Percentiles rank a stretch among this genome's conserved stretches.
Evolutionary conservation across 345 rosid species (phyloP).

Genomic region (Populus ilicifolia): DNA sequence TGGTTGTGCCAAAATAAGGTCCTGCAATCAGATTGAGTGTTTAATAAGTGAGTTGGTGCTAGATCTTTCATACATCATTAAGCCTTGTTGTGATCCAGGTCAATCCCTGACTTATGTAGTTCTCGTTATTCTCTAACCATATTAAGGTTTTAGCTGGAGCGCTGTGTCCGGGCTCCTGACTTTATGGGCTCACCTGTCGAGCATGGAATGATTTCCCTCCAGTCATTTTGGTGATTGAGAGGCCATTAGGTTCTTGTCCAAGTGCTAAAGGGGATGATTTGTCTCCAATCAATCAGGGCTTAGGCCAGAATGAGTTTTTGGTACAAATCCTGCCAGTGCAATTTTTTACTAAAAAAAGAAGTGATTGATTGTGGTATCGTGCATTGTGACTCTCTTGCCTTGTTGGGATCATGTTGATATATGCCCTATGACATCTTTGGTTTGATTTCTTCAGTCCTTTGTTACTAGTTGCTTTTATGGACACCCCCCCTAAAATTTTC

Average conservation of each 20-base stretch:
- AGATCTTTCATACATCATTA: background rate
- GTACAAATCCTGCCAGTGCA: background rate
- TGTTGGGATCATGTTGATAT: background rate
- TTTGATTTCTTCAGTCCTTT: background rate
- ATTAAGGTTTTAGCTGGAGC: background rate
- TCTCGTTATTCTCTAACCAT: background rate
- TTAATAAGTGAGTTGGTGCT: background rate
- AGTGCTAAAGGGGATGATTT: background rate
- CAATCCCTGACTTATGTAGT: background rate
- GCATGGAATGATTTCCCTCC: background rate
- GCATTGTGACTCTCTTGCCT: background rate
- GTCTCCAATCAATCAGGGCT: background rate
- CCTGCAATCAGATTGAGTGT: background rate
- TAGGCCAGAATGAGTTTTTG: background rate
- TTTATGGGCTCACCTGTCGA: background rate
- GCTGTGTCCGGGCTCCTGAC: background rate
- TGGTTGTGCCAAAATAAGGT: background rate
- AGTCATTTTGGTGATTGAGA: background rate
- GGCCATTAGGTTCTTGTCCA: background rate
- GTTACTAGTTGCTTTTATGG: background rate
- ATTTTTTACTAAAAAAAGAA: too few relatives aligned
- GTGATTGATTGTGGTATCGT: background rate
- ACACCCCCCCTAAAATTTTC: too few relatives aligned
- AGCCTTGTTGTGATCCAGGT: background rate
- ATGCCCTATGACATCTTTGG: background rate